Percentiles rank a stretch among this genome's conserved stretches.
Conservation (phyloP, 331 rosid genomes). For the Cydonia oblonga region DNA sequence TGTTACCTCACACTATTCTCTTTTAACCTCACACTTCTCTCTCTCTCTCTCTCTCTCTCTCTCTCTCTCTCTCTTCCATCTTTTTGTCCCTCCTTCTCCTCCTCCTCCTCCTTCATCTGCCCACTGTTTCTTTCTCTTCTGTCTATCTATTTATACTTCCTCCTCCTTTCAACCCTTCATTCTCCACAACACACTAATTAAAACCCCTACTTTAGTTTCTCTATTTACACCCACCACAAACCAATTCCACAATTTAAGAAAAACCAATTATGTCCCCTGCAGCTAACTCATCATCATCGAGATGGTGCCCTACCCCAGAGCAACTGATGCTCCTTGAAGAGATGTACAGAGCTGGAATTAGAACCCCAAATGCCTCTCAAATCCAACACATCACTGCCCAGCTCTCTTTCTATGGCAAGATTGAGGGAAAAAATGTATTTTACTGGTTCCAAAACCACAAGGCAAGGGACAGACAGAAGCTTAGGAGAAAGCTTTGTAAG, state of each 20-base stretch:
- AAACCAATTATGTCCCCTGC: conserved; percentile 42
- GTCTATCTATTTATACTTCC: conserved; percentile 30
- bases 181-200: not conserved
- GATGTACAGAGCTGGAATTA: conserved; percentile 64
- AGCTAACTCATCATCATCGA: conserved; percentile 17
- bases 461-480: conserved; percentile 89
- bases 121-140: conserved; percentile 37
- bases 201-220: not conserved
- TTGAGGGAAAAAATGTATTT: conserved; percentile 88
- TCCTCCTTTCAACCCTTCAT: conserved; percentile 7
- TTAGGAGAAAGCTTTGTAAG: conserved; percentile 62
- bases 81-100: not conserved
- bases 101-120: not conserved
- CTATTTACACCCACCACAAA: not conserved
- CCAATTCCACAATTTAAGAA: not conserved
- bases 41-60: not conserved
- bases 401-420: conserved; percentile 82
- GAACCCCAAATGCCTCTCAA: conserved; percentile 83
- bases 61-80: not conserved
- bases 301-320: conserved; percentile 96
- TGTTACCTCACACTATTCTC: conserved; percentile 31
- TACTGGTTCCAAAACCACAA: conserved; percentile 98
- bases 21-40: not conserved
- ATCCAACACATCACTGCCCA: conserved; percentile 82
- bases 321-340: conserved; percentile 89